Evolutionary conservation across 805 yeast species (phyloP).

Genomic region (Kodamaea kakaduensis): DNA sequence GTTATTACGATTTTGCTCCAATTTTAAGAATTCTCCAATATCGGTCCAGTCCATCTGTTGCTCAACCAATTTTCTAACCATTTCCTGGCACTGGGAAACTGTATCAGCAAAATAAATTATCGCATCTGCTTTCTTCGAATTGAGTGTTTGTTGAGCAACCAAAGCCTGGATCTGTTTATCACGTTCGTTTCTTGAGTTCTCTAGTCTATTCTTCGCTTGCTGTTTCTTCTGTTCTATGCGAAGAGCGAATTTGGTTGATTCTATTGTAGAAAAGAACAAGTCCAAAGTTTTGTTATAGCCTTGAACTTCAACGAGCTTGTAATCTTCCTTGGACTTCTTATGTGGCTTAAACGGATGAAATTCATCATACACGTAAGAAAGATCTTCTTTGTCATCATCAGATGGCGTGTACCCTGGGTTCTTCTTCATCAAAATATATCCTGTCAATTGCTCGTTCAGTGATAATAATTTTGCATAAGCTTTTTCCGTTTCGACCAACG

Average conservation of each 20-base stretch:
- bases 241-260: slow-evolving; percentile 72
- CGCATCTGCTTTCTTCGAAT: slow-evolving; percentile 66
- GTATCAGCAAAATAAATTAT: slow-evolving; percentile 64
- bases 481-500: slow-evolving; percentile 46
- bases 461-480: slow-evolving; percentile 37
- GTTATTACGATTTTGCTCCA: slow-evolving; percentile 67
- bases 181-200: slow-evolving; percentile 72
- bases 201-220: slow-evolving; percentile 70
- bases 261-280: slow-evolving; percentile 76
- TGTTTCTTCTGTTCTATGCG: slow-evolving; percentile 71
- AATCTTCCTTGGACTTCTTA: slow-evolving; percentile 31
- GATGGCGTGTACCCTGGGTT: slow-evolving; percentile 48
- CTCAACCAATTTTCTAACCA: slow-evolving; percentile 62
- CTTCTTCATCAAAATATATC: slow-evolving; percentile 60
- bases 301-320: slow-evolving; percentile 40
- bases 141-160: slow-evolving; percentile 55
- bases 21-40: slow-evolving; percentile 67
- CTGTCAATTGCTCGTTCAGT: slow-evolving; percentile 34
- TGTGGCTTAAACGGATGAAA: slow-evolving; percentile 66
- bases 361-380: slow-evolving; percentile 55
- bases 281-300: slow-evolving; percentile 85
- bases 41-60: slow-evolving; percentile 95
- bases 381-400: slow-evolving; percentile 32
- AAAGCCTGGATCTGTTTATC: slow-evolving; percentile 64
- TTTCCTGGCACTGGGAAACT: slow-evolving; percentile 66